phyloP scores from a whole-genome alignment of 1,284 basidiomycete species.

The Ceraceosorus guamensis region DNA sequence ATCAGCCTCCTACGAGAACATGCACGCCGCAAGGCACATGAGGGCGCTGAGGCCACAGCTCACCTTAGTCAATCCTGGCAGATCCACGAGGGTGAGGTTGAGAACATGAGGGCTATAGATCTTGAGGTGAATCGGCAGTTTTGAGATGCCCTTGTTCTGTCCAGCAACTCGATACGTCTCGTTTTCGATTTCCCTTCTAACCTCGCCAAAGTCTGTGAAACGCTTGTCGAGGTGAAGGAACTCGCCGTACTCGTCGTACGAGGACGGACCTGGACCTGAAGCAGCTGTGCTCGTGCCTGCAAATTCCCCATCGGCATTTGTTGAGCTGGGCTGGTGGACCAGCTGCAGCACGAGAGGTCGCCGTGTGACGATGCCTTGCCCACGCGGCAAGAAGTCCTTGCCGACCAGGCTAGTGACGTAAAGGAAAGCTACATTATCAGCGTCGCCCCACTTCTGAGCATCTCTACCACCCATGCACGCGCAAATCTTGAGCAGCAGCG shows the following conservation, averaged over 20 bases:
- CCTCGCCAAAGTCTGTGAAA: conserved; percentile 87
- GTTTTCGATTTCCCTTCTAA: conserved; percentile 92
- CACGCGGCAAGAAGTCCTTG: conserved; percentile 83
- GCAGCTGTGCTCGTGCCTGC: background rate
- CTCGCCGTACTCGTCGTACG: conserved; percentile 76
- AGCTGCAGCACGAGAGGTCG: conserved; percentile 90
- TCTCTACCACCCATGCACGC: background rate
- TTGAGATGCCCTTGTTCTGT: conserved; percentile 97
- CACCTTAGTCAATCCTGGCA: conserved; percentile 91
- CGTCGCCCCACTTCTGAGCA: background rate
- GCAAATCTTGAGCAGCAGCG: background rate
- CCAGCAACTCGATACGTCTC: conserved; percentile 96
- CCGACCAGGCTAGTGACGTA: conserved; percentile 63
- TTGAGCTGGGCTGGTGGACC: conserved; percentile 60
- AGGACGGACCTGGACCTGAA: conserved; percentile 10
- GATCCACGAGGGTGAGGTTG: conserved; percentile 88
- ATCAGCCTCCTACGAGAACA: too few species aligned
- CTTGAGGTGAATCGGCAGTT: conserved; percentile 84
- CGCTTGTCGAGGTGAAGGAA: conserved; percentile 93
- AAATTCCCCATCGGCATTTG: conserved; percentile 1
- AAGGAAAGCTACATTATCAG: background rate
- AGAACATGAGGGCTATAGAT: conserved; percentile 93
- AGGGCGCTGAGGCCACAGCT: background rate
- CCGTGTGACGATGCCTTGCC: conserved; percentile 87
- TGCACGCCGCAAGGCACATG: too few species aligned